phyloP scores from a whole-genome alignment of 345 rosid species.

The Cardamine occulta region DNA sequence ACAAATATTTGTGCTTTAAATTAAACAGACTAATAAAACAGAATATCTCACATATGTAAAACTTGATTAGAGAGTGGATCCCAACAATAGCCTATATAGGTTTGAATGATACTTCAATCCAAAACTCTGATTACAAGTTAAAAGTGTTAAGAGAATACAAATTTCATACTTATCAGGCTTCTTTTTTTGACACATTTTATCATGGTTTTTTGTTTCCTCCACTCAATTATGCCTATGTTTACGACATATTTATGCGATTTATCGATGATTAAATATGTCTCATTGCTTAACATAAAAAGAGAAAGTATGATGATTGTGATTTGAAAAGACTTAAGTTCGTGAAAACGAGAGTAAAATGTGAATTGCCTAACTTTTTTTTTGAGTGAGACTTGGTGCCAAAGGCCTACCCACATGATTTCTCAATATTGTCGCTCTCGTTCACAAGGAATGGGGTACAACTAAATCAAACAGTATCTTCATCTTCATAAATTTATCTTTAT shows the following conservation, averaged over 20 bases:
- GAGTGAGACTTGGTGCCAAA: conserved; percentile 20
- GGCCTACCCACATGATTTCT: conserved; percentile 44
- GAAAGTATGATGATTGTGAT: background rate
- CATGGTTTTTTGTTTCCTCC: background rate
- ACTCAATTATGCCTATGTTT: background rate
- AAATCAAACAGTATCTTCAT: conserved; percentile 40
- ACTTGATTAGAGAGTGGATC: conserved; percentile 15
- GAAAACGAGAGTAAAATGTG: conserved; percentile 19
- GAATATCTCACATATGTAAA: background rate
- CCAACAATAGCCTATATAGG: conserved; percentile 30
- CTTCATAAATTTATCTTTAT: background rate
- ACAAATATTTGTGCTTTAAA: conserved; percentile 20
- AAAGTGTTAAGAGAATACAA: conserved; percentile 16
- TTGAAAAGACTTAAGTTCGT: conserved; percentile 2
- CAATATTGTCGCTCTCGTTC: conserved; percentile 40
- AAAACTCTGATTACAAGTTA: conserved; percentile 31
- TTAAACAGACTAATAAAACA: conserved; percentile 10
- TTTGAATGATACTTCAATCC: conserved; percentile 31
- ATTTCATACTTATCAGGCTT: conserved; percentile 14
- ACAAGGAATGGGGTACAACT: conserved; percentile 32
- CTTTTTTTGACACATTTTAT: conserved; percentile 2
- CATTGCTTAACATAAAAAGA: background rate
- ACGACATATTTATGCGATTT: background rate
- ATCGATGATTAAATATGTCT: background rate
- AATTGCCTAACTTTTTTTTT: conserved; percentile 31